Evolutionary conservation across 2,329 filamentous ascomycete species (phyloP).

Genomic region (Xylariaceae sp.): DNA sequence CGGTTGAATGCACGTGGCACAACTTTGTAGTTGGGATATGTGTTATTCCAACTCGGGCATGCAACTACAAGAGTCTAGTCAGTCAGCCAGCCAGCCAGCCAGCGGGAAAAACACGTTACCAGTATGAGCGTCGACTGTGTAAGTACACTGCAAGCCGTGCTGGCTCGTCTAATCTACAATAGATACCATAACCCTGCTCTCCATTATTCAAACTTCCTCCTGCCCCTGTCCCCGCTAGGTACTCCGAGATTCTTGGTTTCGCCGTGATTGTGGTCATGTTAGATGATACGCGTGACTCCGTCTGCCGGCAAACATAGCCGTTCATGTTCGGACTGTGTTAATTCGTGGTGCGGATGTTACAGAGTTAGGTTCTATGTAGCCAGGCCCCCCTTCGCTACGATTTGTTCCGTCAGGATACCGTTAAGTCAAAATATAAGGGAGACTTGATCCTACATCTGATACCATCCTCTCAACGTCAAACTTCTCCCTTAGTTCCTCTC

Average conservation of each 20-base stretch:
- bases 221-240: not conserved
- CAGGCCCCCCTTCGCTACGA: too few species aligned
- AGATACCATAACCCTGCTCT: not conserved
- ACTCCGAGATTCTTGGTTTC: not conserved
- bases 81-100: conserved; percentile 11
- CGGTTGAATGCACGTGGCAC: conserved; percentile 10
- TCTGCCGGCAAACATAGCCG: too few species aligned
- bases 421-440: too few species aligned
- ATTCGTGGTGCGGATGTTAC: too few species aligned
- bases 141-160: conserved; percentile 2
- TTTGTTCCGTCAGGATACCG: too few species aligned
- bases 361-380: too few species aligned
- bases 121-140: conserved; percentile 6
- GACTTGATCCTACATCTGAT: too few species aligned
- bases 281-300: not conserved
- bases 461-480: too few species aligned
- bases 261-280: not conserved
- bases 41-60: conserved; percentile 6
- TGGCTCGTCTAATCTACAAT: conserved; percentile 2
- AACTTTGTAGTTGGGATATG: conserved; percentile 7
- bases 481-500: too few species aligned
- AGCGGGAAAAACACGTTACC: conserved; percentile 18
- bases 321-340: too few species aligned
- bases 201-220: not conserved
- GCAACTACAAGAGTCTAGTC: conserved; percentile 20